Base-by-base conservation (phyloP, 2,329 filamentous ascomycete species). In the Alternaria gaisen region DNA sequence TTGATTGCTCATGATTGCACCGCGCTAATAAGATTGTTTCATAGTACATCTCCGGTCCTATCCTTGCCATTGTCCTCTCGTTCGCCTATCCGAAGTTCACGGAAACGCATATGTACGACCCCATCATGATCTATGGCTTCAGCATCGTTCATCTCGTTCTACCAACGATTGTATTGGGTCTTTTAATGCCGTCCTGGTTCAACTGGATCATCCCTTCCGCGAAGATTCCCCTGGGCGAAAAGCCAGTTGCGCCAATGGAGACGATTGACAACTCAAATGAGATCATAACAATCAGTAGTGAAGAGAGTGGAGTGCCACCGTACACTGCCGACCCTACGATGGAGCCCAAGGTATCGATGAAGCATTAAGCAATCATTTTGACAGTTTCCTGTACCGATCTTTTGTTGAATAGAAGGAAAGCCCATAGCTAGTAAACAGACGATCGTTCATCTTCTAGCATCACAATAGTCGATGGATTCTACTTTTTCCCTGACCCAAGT, bases 51-150 rank as follows among this genome's bases (percentile, higher is more conserved):
- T 65, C 59, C 46, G 70, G 68, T 3, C 68, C 70, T 1, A 63
- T 70, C 10, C 65, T 72, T 1, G 67, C 65, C 12, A 72, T 72
- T 22, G 66, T 71, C 11, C 67, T 71, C 60, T 67, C 64, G 18
- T 70, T 72, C 36, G 67, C 68, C 2, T 72, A 67, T 32, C 68
- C 70, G 1, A 68, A 70, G 51, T 72, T 72, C 42, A 26, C 24
- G 7, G 6, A 8, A 26, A 26, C 7, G 41, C 56, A 66, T 5
- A 60, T 63, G 8, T 67, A 60, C 56, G 66, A 70, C 30, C 67
- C 70, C 3, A 70, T 72, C 56, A 70, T 71, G 63, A 69, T 72
- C 43, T 57, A 63, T 11, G 70, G 70, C n/a, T 72, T 72, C 47
- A 69, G 68, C 32, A 55, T 72, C 2, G 57, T 60, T 4, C 60